These are phyloP conservation scores for Epichloe scottii DNA, from an alignment of 2,329 filamentous ascomycete genomes.

Conservation along the genomic window DNA sequence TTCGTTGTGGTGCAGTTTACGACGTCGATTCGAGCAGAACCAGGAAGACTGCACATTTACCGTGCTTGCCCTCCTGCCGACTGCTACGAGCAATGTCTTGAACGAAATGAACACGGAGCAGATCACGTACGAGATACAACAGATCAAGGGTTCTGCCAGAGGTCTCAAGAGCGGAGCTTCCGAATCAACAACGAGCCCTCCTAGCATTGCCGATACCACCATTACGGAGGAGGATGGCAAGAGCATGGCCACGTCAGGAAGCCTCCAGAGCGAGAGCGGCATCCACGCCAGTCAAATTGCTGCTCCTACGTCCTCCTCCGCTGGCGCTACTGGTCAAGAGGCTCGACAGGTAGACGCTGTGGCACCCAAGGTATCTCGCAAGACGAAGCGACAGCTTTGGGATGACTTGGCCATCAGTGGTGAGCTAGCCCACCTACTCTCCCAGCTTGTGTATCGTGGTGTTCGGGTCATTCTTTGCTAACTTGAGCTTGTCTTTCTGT, in stretches of 20 bases:
- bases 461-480: not conserved
- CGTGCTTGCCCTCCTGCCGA: constrained; percentile 87
- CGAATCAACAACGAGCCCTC: constrained; percentile 36
- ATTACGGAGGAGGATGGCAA: constrained; percentile 71
- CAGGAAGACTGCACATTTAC: constrained; percentile 98
- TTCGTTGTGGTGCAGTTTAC: constrained; percentile 46
- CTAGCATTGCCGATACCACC: constrained; percentile 55
- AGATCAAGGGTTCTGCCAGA: constrained; percentile 65
- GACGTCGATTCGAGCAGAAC: constrained; percentile 94
- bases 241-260: constrained; percentile 46
- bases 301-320: constrained; percentile 35
- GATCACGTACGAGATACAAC: constrained; percentile 85
- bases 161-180: constrained; percentile 43
- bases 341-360: constrained; percentile 27
- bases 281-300: constrained; percentile 69
- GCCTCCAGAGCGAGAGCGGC: constrained; percentile 69
- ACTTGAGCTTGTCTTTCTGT: not conserved
- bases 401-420: constrained; percentile 94
- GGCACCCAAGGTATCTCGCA: constrained; percentile 38
- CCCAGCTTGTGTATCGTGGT: not conserved
- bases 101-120: constrained; percentile 82
- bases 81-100: constrained; percentile 79
- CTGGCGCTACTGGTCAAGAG: constrained; percentile 20
- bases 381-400: constrained; percentile 89
- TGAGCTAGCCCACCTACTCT: constrained; percentile 30